These are phyloP conservation scores for Rossbeevera mucosa DNA, from an alignment of 768 basidiomycete genomes.

Conservation along the genomic window DNA sequence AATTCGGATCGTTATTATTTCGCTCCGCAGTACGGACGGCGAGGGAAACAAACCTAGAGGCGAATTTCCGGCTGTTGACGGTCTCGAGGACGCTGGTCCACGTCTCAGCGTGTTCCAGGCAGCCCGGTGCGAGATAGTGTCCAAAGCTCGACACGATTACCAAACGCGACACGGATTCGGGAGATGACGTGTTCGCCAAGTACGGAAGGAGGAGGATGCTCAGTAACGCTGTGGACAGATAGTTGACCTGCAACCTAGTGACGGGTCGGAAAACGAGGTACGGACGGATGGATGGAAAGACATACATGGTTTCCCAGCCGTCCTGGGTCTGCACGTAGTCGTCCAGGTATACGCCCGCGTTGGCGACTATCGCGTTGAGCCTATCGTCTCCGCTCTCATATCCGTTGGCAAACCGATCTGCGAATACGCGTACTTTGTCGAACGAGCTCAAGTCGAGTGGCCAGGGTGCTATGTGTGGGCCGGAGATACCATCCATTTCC, in stretches of 20 bases:
- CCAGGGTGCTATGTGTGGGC: slow-evolving; percentile 23
- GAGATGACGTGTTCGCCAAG: slow-evolving; percentile 19
- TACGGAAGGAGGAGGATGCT: slow-evolving; percentile 30
- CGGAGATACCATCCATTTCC: background rate
- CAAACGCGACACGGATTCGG: slow-evolving; percentile 16
- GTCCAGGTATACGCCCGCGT: slow-evolving; percentile 19
- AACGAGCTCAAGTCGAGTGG: slow-evolving; percentile 31
- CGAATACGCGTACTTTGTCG: slow-evolving; percentile 29
- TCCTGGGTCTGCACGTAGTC: slow-evolving; percentile 32
- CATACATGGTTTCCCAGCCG: slow-evolving; percentile 45
- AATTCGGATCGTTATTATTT: background rate
- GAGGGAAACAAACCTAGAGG: slow-evolving; percentile 11
- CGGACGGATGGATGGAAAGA: background rate
- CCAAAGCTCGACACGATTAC: slow-evolving; percentile 27
- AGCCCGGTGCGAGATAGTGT: slow-evolving; percentile 16
- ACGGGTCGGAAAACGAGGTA: background rate
- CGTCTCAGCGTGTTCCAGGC: slow-evolving; percentile 1
- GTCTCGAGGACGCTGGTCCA: slow-evolving; percentile 20
- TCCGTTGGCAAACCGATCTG: slow-evolving; percentile 19
- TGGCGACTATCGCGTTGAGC: slow-evolving; percentile 30
- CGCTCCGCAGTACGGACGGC: background rate
- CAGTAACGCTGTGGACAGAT: slow-evolving; percentile 29
- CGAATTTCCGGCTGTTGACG: slow-evolving; percentile 20
- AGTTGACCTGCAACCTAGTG: slow-evolving; percentile 32
- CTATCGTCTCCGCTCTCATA: slow-evolving; percentile 6